Base-by-base conservation (phyloP, 1,284 basidiomycete species). In the Rhodotorula sp. region DNA sequence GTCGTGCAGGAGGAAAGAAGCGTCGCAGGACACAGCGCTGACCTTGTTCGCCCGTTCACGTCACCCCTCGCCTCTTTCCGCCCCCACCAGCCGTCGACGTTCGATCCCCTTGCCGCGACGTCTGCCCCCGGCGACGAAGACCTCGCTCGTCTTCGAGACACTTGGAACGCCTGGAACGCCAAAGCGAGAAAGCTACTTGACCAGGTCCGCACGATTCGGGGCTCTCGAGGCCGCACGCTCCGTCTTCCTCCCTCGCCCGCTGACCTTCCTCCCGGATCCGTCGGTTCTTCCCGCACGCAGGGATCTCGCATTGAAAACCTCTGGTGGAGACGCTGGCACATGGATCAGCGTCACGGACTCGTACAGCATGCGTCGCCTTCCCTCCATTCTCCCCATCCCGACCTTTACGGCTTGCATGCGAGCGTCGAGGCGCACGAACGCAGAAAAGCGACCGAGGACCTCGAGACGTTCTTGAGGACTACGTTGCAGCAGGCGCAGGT, bases 291-390 rank as follows among this genome's bases (percentile, higher is more conserved):
- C 20, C 54, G 44, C 55, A 27, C 47, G 8, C 55, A 75, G 74
- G 68, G 63, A 19, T 63, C 68, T 36, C 68, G 74, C 51, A 66
- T 75, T 27, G 74, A 75, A 48, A 75, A 75, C 54, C 62, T 75
- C 17, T 68, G 46, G 49, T 75, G 74, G 74, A 64, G 74, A 20
- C 49, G 67, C 19, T 73, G 74, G 71, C 62, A 70, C 55, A 70
- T 73, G 64, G 71, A 75, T 48, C 62, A 61, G 39, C 61, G 62
- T 34, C 56, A 48, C 20, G 62, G 48, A 30, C 24, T 27, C 60
- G 60, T 59, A 5, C 52, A 48, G 19, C 55, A 58, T 32, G 47
- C 56, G n/a, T 55, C 66, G 19, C 52, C 57, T 9, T 22, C 55
- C 54, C 30, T 67, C 24, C 36, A 57, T 4, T 49, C 59, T 10